Evolutionary conservation across 306 rosid species (phyloP), one percentile per base, ranked within the genome.

Genomic region (Fagus sylvatica): DNA sequence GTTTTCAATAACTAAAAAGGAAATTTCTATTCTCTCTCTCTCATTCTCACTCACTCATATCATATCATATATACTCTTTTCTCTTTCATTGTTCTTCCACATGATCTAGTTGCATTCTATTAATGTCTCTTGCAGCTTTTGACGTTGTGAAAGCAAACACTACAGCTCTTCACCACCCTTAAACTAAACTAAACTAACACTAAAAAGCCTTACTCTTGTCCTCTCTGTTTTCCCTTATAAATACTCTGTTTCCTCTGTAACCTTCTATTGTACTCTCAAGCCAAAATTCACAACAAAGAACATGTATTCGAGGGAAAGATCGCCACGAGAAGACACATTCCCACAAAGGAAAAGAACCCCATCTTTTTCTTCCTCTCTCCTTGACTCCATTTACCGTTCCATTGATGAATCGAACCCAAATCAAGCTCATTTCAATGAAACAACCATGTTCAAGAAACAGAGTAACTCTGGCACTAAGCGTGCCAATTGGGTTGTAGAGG

Each of bases 331-430:
- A 13, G 79, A 49, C 5, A 54, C 78, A 4, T 74, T 33, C 85
- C 87, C 88, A 69, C 89, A 87, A 30, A 86, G 92, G 71, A 89
- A 88, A 65, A 89, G 96, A 75, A 87, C 85, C 55, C 89, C 91
- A 1, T 87, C 96, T 71, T 91, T 91, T 87, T 91, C 96, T 76
- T 87, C 96, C 41, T 72, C 82, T 32, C 90, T 91, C 11, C 88
- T 89, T 0, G 91, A 87, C 54, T 64, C 91, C 46, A 86, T 91
- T 77, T 89, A 82, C 85, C 88, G 81, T 28, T 91, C 96, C 3
- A 81, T 79, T 5, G 93, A 91, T 68, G 83, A 91, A 61, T 53
- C 90, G 13, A 72, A 84, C 43, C 83, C 72, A 79, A 82, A 76
- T 6, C 66, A 80, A 17, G 75, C 81, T 65, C 82, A 72, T 40